These are phyloP conservation scores for Chaetomium fimeti DNA, from an alignment of 495 filamentous ascomycete genomes.

Conservation along the genomic window DNA sequence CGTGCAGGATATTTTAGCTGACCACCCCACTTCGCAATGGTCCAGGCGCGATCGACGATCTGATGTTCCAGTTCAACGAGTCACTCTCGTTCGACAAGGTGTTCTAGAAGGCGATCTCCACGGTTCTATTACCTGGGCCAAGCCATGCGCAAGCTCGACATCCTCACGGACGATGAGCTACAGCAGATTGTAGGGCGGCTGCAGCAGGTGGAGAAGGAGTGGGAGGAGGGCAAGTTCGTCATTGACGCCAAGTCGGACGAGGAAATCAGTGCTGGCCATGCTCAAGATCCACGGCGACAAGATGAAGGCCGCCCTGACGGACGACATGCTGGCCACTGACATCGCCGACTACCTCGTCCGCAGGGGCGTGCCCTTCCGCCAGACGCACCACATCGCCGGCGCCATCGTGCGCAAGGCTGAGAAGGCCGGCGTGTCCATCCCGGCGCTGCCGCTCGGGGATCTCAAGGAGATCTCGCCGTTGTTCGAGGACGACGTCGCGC, in stretches of 20 bases:
- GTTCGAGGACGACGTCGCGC: constrained; percentile 71
- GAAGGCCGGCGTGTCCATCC: constrained; percentile 68
- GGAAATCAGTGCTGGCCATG: constrained; percentile 70
- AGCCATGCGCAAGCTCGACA: constrained; percentile 75
- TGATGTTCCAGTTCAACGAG: constrained; percentile 88
- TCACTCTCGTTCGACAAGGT: constrained; percentile 80
- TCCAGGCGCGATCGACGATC: constrained; percentile 73
- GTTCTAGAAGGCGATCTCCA: constrained; percentile 75
- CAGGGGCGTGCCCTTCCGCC: constrained; percentile 79
- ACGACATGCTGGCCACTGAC: constrained; percentile 72
- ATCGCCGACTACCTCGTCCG: constrained; percentile 89
- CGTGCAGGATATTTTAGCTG: constrained; percentile 3
- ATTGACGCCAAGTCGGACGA: constrained; percentile 65
- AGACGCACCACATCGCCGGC: constrained; percentile 89
- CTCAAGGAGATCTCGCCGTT: constrained; percentile 70
- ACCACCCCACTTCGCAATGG: constrained; percentile 17
- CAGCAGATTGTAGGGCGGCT: constrained; percentile 73
- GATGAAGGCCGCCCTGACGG: constrained; percentile 74
- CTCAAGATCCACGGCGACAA: constrained; percentile 67
- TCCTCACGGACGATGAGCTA: constrained; percentile 76
- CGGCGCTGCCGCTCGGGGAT: constrained; percentile 65
- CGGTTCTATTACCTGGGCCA: constrained; percentile 82
- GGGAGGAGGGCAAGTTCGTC: constrained; percentile 59
- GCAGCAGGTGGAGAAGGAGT: constrained; percentile 69
- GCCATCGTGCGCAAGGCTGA: constrained; percentile 69